phyloP scores from a whole-genome alignment of 768 basidiomycete genomes.

The Suillus ampliporus region DNA sequence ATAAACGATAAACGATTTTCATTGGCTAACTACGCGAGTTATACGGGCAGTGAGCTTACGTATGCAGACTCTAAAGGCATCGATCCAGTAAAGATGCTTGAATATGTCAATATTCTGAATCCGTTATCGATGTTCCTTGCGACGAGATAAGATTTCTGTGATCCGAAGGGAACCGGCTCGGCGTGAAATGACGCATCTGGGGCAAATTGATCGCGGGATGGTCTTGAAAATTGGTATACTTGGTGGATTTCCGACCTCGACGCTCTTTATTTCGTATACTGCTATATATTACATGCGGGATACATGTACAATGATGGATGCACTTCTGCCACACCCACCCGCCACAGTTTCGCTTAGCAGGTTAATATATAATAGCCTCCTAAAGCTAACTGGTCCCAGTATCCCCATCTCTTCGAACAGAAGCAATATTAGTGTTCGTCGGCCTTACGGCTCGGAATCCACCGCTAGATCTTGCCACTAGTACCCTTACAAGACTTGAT shows the following conservation, averaged over 20 bases:
- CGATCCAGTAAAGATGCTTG: background rate
- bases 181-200: slow-evolving; percentile 36
- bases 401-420: background rate
- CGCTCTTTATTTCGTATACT: slow-evolving; percentile 5
- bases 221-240: slow-evolving; percentile 3
- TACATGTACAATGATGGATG: background rate
- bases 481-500: background rate
- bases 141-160: slow-evolving; percentile 34
- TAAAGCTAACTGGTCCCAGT: background rate
- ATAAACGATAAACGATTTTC: too few relatives aligned
- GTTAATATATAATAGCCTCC: slow-evolving; percentile 12
- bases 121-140: slow-evolving; percentile 16
- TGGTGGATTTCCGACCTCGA: slow-evolving; percentile 6
- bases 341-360: slow-evolving; percentile 23
- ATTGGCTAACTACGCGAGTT: too few relatives aligned
- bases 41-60: too few relatives aligned
- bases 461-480: background rate
- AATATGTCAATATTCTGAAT: background rate
- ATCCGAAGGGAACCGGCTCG: slow-evolving; percentile 30
- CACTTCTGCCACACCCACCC: slow-evolving; percentile 7
- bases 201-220: slow-evolving; percentile 21
- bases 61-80: background rate
- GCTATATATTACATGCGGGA: slow-evolving; percentile 1
- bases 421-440: background rate
- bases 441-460: slow-evolving; percentile 4